Evolutionary conservation across 768 basidiomycete species (phyloP).

Genomic region (Rhodotorula babjevae): DNA sequence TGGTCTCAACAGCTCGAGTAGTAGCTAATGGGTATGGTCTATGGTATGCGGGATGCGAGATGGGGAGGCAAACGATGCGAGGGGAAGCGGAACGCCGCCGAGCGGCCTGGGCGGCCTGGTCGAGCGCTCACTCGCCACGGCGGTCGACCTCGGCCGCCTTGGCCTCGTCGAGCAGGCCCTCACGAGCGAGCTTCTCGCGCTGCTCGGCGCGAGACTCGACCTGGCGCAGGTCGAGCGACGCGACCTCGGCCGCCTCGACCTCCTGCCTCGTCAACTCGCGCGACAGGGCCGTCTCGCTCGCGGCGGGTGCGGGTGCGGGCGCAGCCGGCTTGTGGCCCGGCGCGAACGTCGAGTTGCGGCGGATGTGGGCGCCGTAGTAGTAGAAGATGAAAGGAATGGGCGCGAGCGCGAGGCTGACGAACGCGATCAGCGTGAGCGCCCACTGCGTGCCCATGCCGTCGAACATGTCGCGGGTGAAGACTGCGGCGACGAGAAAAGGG

Average conservation of each 20-base stretch:
- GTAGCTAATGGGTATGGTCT: neutral
- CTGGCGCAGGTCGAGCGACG: constrained; percentile 5
- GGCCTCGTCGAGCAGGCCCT: neutral
- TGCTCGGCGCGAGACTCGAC: neutral
- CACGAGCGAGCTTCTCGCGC: neutral
- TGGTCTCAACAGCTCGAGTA: neutral
- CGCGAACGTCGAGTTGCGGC: constrained; percentile 34
- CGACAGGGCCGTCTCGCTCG: neutral
- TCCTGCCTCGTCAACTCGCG: constrained; percentile 1
- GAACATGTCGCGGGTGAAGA: constrained; percentile 40
- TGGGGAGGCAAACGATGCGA: neutral
- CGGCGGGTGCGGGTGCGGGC: neutral
- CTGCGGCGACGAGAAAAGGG: neutral
- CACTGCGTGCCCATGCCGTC: constrained; percentile 40
- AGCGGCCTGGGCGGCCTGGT: neutral
- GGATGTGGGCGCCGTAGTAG: constrained; percentile 37
- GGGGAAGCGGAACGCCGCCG: neutral
- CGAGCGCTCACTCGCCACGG: neutral
- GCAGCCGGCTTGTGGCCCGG: constrained; percentile 25
- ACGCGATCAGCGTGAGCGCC: constrained; percentile 39
- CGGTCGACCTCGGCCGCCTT: neutral
- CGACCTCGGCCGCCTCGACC: constrained; percentile 10
- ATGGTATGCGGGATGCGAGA: too few relatives aligned
- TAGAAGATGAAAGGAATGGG: constrained; percentile 41
- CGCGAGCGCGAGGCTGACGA: constrained; percentile 30